Percentiles rank a stretch among this genome's conserved stretches.
These are phyloP conservation scores for Colletotrichum sp. DNA, from an alignment of 2,329 filamentous ascomycete species.

Conservation along the genomic window DNA sequence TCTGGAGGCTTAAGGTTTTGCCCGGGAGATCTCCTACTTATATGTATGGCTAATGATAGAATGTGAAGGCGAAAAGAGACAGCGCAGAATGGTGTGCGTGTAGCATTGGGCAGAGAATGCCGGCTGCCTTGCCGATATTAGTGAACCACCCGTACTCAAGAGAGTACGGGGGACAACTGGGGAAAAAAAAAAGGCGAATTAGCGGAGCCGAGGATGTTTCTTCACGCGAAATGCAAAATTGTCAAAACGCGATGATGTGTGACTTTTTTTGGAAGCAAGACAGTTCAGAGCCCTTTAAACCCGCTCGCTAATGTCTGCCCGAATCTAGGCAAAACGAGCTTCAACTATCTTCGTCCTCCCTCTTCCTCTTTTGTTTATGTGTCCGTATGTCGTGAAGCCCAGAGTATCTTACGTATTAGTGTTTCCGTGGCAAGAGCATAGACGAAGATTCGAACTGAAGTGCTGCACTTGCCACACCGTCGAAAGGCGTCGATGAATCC, in stretches of 20 bases:
- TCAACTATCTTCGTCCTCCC: not conserved
- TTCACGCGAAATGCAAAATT: not conserved
- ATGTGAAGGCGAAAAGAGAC: not conserved
- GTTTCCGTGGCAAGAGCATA: fast-evolving
- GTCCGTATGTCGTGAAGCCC: too few relatives aligned
- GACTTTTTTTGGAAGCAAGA: not conserved
- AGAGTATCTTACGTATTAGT: too few relatives aligned
- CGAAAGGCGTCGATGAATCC: too few relatives aligned
- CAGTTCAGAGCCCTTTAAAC: not conserved
- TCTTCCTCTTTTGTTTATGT: not conserved
- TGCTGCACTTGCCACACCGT: too few relatives aligned
- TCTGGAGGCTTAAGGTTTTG: not conserved
- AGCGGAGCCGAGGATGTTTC: too few relatives aligned
- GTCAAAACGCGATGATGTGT: too few relatives aligned
- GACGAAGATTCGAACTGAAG: too few relatives aligned
- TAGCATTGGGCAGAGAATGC: not conserved
- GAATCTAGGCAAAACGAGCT: not conserved
- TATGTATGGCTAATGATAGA: not conserved
- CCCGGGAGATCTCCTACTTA: not conserved
- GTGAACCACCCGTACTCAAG: not conserved
- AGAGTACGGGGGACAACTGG: too few relatives aligned
- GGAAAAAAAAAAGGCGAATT: fast-evolving
- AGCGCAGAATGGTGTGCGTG: too few relatives aligned
- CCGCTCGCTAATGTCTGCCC: not conserved
- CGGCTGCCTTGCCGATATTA: not conserved